These are phyloP conservation scores for Entelexis paramagnoliae DNA, from an alignment of 1,139 yeast species.

Conservation along the genomic window DNA sequence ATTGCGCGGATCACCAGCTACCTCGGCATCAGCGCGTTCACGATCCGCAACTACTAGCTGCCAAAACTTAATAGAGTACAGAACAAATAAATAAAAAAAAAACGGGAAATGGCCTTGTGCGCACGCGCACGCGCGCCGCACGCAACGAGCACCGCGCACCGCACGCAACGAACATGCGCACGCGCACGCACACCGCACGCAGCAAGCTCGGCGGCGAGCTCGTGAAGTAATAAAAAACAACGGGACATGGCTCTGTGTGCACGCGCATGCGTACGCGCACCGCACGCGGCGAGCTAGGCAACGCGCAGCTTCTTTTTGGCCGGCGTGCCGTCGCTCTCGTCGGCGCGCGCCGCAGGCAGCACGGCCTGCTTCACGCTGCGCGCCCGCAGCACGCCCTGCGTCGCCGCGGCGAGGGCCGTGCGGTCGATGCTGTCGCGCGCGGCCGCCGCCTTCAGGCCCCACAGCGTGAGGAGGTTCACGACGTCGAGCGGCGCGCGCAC, in stretches of 20 bases:
- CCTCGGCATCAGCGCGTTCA: constrained; percentile 34
- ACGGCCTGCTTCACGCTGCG: constrained; percentile 24
- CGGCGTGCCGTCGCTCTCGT: background rate
- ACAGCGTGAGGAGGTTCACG: constrained; percentile 49
- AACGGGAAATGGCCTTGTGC: background rate
- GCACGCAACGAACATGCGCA: no score
- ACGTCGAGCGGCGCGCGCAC: constrained; percentile 61
- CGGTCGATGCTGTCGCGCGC: constrained; percentile 48
- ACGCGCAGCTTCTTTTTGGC: constrained; percentile 6
- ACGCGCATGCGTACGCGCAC: no score
- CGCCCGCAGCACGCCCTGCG: constrained; percentile 22
- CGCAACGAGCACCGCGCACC: no score
- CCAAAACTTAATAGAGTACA: no score
- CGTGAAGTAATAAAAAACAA: no score
- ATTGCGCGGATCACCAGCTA: constrained; percentile 32
- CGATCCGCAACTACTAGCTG: constrained; percentile 23
- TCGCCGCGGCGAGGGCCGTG: constrained; percentile 19
- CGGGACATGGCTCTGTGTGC: no score
- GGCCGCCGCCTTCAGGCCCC: constrained; percentile 59
- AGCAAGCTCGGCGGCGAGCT: no score
- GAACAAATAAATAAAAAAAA: background rate
- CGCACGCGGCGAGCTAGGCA: background rate
- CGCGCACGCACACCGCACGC: no score
- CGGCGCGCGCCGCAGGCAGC: background rate
- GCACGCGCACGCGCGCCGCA: no score